These are phyloP conservation scores for Simplicillium aogashimaense DNA, from an alignment of 2,329 filamentous ascomycete species.

Conservation along the genomic window DNA sequence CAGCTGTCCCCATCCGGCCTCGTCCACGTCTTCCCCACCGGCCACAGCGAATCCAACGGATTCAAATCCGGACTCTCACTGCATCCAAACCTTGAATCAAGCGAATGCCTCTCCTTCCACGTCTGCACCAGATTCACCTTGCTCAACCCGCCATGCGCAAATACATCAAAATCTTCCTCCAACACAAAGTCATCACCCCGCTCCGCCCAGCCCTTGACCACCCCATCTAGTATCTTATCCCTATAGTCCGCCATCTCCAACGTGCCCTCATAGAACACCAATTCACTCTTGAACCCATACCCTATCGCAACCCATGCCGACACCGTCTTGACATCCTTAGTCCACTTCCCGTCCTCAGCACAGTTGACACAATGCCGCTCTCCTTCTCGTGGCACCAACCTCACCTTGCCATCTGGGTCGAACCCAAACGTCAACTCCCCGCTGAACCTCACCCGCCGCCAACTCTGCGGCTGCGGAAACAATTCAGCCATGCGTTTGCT, in stretches of 20 bases:
- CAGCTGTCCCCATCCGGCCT: conserved; percentile 16
- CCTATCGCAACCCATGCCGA: conserved; percentile 25
- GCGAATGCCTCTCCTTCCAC: conserved; percentile 23
- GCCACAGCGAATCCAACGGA: conserved; percentile 25
- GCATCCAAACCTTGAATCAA: conserved; percentile 23
- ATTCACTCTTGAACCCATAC: conserved; percentile 25
- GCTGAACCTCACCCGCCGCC: conserved; percentile 23
- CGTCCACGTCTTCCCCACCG: conserved; percentile 22
- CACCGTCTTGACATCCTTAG: conserved; percentile 20
- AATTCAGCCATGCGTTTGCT: conserved; percentile 21
- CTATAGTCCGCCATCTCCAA: conserved; percentile 24
- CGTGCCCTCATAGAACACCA: conserved; percentile 25
- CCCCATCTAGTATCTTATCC: conserved; percentile 21
- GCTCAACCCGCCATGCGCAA: conserved; percentile 23
- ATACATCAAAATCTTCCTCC: conserved; percentile 24
- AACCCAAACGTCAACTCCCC: conserved; percentile 27
- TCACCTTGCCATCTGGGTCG: conserved; percentile 24
- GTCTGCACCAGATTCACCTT: conserved; percentile 23
- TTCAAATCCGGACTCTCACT: conserved; percentile 25
- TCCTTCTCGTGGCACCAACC: conserved; percentile 22
- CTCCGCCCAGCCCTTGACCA: conserved; percentile 22
- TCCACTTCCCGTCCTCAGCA: conserved; percentile 16
- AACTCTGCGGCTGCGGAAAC: conserved; percentile 19
- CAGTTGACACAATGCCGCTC: conserved; percentile 21
- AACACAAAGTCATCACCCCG: conserved; percentile 16